These are phyloP conservation scores for Parachaetomium inaequale DNA, from an alignment of 495 filamentous ascomycete species.

Conservation along the genomic window DNA sequence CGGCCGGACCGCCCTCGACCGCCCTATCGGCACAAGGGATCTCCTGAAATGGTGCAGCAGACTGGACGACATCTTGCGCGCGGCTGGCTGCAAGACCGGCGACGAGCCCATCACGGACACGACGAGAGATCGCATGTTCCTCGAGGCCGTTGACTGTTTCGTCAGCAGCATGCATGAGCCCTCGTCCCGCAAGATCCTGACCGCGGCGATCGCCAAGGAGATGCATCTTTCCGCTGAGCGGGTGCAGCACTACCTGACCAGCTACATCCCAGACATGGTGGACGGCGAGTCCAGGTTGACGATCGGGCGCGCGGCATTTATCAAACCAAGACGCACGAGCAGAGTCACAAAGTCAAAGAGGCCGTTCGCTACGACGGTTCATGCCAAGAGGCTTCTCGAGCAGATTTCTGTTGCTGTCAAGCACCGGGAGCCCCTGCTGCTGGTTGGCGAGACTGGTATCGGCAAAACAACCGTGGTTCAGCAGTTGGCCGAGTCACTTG, in stretches of 20 bases:
- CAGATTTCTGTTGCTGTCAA: constrained; percentile 78
- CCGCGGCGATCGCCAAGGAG: constrained; percentile 69
- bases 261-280: constrained; percentile 62
- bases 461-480: constrained; percentile 96
- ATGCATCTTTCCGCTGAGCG: constrained; percentile 81
- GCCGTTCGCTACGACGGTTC: constrained; percentile 70
- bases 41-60: constrained; percentile 86
- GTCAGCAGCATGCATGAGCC: constrained; percentile 69
- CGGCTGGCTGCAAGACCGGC: constrained; percentile 62
- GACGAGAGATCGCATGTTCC: constrained; percentile 77
- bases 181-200: constrained; percentile 56
- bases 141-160: constrained; percentile 88
- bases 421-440: constrained; percentile 79
- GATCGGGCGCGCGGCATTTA: constrained; percentile 63
- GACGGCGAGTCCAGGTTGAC: constrained; percentile 55
- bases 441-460: constrained; percentile 97
- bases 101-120: constrained; percentile 69
- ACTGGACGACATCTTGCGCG: constrained; percentile 56
- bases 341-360: constrained; percentile 46
- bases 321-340: constrained; percentile 41
- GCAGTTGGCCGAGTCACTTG: constrained; percentile 76
- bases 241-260: constrained; percentile 62
- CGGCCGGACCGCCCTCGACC: constrained; percentile 53
- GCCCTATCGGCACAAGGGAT: constrained; percentile 70
- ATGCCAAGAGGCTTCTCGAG: constrained; percentile 70